Percentiles rank a stretch among this genome's conserved stretches.
phyloP scores from a whole-genome alignment of 1,284 basidiomycete genomes.

The Wallemia mellicola region DNA sequence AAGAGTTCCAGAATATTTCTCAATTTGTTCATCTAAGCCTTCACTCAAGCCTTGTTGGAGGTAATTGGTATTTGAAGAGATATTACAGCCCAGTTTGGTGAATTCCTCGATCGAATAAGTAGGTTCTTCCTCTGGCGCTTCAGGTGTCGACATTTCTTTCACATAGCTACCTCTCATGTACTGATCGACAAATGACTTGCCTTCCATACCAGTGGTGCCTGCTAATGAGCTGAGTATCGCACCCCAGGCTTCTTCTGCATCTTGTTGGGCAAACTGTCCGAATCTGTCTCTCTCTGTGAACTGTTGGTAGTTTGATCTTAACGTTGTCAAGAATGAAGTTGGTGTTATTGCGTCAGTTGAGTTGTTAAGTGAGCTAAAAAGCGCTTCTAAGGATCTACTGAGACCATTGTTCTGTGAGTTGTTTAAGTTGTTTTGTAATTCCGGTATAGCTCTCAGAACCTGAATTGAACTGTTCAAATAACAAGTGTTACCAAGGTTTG shows the following conservation, averaged over 20 bases:
- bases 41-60: slow-evolving; percentile 63
- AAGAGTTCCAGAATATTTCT: slow-evolving; percentile 54
- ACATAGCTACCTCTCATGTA: slow-evolving; percentile 54
- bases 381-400: not conserved
- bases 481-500: slow-evolving; percentile 55
- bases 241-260: slow-evolving; percentile 85
- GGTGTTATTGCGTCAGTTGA: not conserved
- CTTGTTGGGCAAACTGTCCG: slow-evolving; percentile 26
- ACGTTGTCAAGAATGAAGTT: slow-evolving; percentile 13
- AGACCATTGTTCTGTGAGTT: slow-evolving; percentile 3
- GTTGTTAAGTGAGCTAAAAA: not conserved
- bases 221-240: slow-evolving; percentile 52
- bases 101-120: slow-evolving; percentile 38
- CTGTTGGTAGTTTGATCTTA: slow-evolving; percentile 15
- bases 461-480: slow-evolving; percentile 93
- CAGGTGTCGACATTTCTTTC: slow-evolving; percentile 32
- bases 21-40: slow-evolving; percentile 53
- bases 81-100: slow-evolving; percentile 79
- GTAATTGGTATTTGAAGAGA: slow-evolving; percentile 55
- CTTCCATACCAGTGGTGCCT: slow-evolving; percentile 19
- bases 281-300: slow-evolving; percentile 15
- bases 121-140: slow-evolving; percentile 46
- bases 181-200: slow-evolving; percentile 36
- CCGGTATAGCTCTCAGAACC: slow-evolving; percentile 63
- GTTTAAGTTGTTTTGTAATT: slow-evolving; percentile 39